phyloP scores from a whole-genome alignment of 2,329 filamentous ascomycete species.

The Ascochyta pisi region DNA sequence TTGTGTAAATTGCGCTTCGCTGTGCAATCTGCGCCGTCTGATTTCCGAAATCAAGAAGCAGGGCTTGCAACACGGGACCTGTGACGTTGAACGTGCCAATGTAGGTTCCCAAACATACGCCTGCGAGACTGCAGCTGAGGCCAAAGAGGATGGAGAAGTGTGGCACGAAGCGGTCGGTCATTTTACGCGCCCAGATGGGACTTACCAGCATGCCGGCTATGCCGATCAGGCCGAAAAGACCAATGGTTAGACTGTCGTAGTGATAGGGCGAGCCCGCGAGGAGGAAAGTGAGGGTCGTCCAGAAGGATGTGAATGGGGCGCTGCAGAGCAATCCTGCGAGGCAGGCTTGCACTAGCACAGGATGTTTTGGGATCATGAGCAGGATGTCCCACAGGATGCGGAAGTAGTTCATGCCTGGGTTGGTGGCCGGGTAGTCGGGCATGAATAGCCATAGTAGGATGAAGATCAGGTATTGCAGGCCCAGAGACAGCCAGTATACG shows the following conservation, averaged over 20 bases:
- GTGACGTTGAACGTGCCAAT: slow-evolving; percentile 70
- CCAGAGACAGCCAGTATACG: slow-evolving; percentile 80
- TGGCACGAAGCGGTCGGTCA: slow-evolving; percentile 75
- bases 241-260: slow-evolving; percentile 72
- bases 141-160: slow-evolving; percentile 72
- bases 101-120: slow-evolving; percentile 72
- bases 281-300: slow-evolving; percentile 81
- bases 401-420: slow-evolving; percentile 71
- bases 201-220: slow-evolving; percentile 71
- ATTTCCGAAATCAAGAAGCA: slow-evolving; percentile 73
- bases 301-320: slow-evolving; percentile 70
- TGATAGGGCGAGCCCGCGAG: slow-evolving; percentile 73
- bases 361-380: slow-evolving; percentile 68
- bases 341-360: slow-evolving; percentile 73
- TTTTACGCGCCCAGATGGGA: slow-evolving; percentile 71
- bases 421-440: slow-evolving; percentile 81
- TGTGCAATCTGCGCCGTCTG: slow-evolving; percentile 80
- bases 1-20: slow-evolving; percentile 70
- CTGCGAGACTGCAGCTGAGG: slow-evolving; percentile 63
- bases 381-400: slow-evolving; percentile 70
- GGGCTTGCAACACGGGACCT: slow-evolving; percentile 75
- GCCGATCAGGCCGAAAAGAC: slow-evolving; percentile 80
- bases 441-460: slow-evolving; percentile 72
- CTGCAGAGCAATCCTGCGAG: slow-evolving; percentile 69
- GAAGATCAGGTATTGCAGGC: slow-evolving; percentile 72